Conservation (phyloP, 176 grass and related monocot species). For the Raddia distichophylla region DNA sequence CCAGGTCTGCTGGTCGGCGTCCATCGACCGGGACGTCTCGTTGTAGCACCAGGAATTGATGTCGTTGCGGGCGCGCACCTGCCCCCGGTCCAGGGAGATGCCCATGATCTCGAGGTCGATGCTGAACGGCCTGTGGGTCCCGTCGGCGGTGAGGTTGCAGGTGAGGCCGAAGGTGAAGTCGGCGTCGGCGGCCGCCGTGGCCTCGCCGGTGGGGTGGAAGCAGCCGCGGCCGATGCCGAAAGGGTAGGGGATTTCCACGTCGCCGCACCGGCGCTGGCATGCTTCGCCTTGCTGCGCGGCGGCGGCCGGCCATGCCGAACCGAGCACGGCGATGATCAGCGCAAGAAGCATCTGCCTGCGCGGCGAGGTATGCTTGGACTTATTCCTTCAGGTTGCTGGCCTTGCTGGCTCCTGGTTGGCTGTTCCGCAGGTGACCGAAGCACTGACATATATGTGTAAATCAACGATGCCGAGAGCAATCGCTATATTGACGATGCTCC, state of each 20-base stretch:
- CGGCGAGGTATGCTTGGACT: not conserved
- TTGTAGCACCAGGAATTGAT: constrained; percentile 37
- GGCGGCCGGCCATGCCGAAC: not conserved
- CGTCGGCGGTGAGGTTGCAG: constrained; percentile 9
- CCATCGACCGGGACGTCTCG: not conserved
- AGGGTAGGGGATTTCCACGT: constrained; percentile 51
- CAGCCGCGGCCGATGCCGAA: constrained; percentile 60
- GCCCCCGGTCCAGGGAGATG: not conserved
- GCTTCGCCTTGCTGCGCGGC: not conserved
- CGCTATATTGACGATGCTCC: too few relatives aligned
- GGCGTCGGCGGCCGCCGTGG: not conserved
- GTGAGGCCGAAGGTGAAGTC: constrained; percentile 42
- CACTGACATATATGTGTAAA: not conserved
- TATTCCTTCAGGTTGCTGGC: too few relatives aligned
- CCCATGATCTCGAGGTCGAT: not conserved
- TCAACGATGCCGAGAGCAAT: too few relatives aligned
- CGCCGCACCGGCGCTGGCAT: constrained; percentile 48
- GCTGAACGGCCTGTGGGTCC: not conserved
- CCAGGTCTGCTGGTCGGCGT: too few relatives aligned
- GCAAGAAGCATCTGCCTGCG: not conserved
- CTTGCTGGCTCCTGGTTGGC: not conserved
- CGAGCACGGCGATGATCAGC: not conserved
- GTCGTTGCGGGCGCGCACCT: not conserved
- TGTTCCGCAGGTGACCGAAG: not conserved
- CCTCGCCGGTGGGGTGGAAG: constrained; percentile 30